A percentile compares a stretch with the other conserved stretches of the same genome.
Conservation (phyloP, 2,329 filamentous ascomycete genomes). For the Cercospora citrullina region DNA sequence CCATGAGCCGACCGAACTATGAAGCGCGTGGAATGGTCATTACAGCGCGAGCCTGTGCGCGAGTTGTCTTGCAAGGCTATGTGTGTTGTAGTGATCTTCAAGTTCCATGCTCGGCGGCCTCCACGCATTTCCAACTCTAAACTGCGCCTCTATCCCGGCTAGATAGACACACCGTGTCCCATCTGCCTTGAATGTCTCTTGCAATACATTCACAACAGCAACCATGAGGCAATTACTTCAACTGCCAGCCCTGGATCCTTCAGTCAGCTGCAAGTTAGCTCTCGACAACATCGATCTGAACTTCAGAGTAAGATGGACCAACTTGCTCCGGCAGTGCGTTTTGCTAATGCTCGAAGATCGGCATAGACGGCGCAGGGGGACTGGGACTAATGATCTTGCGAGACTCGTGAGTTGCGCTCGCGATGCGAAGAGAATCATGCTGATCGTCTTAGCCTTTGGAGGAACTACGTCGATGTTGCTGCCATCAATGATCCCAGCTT, state of each 20-base stretch:
- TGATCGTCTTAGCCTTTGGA: background rate
- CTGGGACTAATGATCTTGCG: background rate
- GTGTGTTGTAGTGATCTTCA: too few species aligned
- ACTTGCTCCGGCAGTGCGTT: background rate
- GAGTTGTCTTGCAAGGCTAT: too few species aligned
- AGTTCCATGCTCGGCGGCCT: background rate
- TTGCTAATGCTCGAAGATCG: background rate
- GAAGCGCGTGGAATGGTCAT: too few species aligned
- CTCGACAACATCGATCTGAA: background rate
- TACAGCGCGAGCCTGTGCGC: too few species aligned
- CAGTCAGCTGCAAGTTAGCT: background rate
- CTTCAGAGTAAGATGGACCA: background rate
- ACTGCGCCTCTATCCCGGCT: too few species aligned
- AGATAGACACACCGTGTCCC: too few species aligned
- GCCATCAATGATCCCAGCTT: background rate
- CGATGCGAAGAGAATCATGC: background rate
- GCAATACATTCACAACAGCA: too few species aligned
- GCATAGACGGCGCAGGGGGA: background rate
- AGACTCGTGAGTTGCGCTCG: background rate
- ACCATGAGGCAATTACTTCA: background rate
- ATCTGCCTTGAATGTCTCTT: too few species aligned
- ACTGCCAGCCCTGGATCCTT: background rate
- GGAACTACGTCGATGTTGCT: background rate
- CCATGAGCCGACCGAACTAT: too few species aligned
- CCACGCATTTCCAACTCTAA: background rate